Evolutionary conservation across 257 asterid species (phyloP), one percentile per base, ranked within the genome.

Genomic region (Solanum ahanhuiri): DNA sequence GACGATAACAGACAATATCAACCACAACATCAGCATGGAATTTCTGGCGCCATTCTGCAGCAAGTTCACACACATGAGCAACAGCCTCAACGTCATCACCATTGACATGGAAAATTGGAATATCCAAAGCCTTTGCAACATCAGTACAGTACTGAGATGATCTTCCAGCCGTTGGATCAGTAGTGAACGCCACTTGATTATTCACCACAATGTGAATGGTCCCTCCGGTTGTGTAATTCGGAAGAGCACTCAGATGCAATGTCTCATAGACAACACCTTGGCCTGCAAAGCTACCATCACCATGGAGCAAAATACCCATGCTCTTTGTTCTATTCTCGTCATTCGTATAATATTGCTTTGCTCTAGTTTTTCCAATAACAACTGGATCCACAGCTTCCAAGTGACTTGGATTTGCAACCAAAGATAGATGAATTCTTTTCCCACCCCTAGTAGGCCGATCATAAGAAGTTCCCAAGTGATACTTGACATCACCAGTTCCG

Each of bases 1-100:
- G 92, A 87, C 98, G 96, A 85, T 93, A 94, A 88, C 98, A 94
- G 63, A 94, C 95, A 20, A 94, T 91, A 88, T 94, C 98, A 81
- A 94, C 95, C 69, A 94, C 98, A 63, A 93, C 98, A 86, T 94
- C 98, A 4, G 95, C 88, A 57, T 94, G 95, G 93, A 93, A 94
- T 48, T 88, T 91, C 91, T 94, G 95, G 84, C 98, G 95, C 95
- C 95, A 94, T 86, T 93, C 96, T 35, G 94, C 95, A n/a, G 98
- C 98, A 89, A 94, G 96, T 89, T 93, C 95, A 89, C 94, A 92
- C 28, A 83, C 95, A 88, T 93, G 95, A 84, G 88, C 93, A 85
- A 94, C 98, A 25, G 96, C 98, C 87, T 94, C 98, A 25, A 92
- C 93, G 30, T 94, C 98, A 86, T 94, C 98, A 64, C 96, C 98